Percentiles rank a stretch among this genome's conserved stretches.
Conservation (phyloP, 495 filamentous ascomycete genomes). For the Penicillium psychrofluorescens region DNA sequence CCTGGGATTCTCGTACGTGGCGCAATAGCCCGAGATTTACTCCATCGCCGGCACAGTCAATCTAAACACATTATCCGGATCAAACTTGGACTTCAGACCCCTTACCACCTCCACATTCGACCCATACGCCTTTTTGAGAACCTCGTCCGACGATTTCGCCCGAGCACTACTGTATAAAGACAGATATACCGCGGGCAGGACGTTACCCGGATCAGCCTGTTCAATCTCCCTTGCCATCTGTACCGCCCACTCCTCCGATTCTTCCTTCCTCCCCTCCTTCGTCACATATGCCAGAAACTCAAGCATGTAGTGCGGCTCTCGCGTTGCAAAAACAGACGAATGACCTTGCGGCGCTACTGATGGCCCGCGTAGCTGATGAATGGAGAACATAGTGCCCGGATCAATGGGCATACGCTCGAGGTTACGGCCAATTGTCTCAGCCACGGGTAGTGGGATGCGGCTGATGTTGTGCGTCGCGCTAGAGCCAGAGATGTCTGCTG, state of each 20-base stretch:
- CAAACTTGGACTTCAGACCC: conserved; percentile 21
- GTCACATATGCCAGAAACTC: conserved; percentile 20
- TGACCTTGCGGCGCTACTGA: conserved; percentile 4
- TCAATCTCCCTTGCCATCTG: conserved; percentile 7
- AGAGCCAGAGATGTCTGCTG: conserved; percentile 12
- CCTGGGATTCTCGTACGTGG: no score
- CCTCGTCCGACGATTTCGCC: not conserved
- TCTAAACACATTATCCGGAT: conserved; percentile 25
- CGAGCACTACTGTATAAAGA: conserved; percentile 11
- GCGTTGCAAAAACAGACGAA: conserved; percentile 20
- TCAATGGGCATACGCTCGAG: conserved; percentile 17
- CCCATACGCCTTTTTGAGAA: conserved; percentile 17
- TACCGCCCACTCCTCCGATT: conserved; percentile 18
- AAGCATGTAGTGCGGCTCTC: conserved; percentile 31
- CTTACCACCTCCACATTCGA: conserved; percentile 6
- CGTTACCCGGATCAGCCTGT: conserved; percentile 6
- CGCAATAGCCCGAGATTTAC: not conserved
- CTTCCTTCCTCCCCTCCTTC: not conserved
- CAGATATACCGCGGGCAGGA: conserved; percentile 25
- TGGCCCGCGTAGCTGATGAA: conserved; percentile 24
- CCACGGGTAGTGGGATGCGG: conserved; percentile 12
- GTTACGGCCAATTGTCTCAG: conserved; percentile 12
- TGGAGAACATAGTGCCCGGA: conserved; percentile 13
- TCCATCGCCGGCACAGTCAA: conserved; percentile 17
- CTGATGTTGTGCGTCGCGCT: conserved; percentile 15